A percentile compares a stretch with the other conserved stretches of the same genome.
Conservation (phyloP, 2,329 filamentous ascomycete genomes). For the Lasiodiplodia theobromae region DNA sequence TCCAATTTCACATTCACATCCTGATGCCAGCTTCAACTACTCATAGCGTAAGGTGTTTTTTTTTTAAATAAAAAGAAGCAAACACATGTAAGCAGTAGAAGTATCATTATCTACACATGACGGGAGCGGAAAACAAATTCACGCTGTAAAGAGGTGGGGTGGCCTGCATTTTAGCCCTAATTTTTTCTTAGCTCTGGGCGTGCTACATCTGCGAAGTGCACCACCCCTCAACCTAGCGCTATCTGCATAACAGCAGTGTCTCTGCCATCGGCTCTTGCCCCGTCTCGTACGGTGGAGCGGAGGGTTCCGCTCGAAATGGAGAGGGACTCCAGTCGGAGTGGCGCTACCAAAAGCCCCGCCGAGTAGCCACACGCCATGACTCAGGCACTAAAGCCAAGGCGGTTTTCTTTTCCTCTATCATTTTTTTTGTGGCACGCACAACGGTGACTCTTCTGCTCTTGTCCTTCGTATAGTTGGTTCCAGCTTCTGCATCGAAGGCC, state of each 20-base stretch:
- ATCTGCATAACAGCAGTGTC: not conserved
- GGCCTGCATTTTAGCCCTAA: too few species aligned
- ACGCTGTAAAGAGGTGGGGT: too few species aligned
- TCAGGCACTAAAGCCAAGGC: constrained; percentile 13
- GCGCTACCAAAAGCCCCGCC: not conserved
- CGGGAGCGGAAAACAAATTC: too few species aligned
- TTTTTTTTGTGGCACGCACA: not conserved
- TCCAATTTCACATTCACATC: too few species aligned
- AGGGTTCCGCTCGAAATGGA: not conserved
- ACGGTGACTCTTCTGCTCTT: not conserved
- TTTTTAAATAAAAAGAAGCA: too few species aligned
- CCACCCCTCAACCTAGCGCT: not conserved
- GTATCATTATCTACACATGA: too few species aligned
- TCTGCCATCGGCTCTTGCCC: not conserved
- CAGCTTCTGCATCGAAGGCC: not conserved
- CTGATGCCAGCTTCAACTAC: too few species aligned
- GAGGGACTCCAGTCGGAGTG: not conserved
- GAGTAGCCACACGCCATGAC: constrained; percentile 1
- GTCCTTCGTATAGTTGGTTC: not conserved
- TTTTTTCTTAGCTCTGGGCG: too few species aligned
- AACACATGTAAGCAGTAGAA: too few species aligned
- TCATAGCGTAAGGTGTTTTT: too few species aligned
- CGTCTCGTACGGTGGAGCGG: not conserved
- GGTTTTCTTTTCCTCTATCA: not conserved
- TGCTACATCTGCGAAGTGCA: too few species aligned